Evolutionary conservation across 2,329 filamentous ascomycete species (phyloP).

Genomic region (Fusarium redolens): DNA sequence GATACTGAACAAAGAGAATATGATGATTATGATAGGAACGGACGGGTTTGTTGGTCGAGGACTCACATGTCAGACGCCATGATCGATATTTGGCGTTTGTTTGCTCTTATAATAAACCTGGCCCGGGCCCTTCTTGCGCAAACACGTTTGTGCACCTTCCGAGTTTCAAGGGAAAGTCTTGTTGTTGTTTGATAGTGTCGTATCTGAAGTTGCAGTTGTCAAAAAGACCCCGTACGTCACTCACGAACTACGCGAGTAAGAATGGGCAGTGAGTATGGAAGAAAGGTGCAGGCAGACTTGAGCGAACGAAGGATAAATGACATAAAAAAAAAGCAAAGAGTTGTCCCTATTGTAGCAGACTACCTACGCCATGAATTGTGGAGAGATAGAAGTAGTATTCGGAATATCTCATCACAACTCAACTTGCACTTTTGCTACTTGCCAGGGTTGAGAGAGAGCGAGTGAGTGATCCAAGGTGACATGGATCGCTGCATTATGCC

Average conservation of each 20-base stretch:
- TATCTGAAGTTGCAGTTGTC: not conserved
- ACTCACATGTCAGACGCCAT: slow-evolving; percentile 32
- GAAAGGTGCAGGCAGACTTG: too few species aligned
- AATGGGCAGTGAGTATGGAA: too few species aligned
- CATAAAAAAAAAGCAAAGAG: not conserved
- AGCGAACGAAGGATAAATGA: not conserved
- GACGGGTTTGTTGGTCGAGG: slow-evolving; percentile 1
- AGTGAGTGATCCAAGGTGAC: not conserved
- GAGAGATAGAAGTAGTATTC: slow-evolving; percentile 5
- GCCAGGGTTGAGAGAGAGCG: not conserved
- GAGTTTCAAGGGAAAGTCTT: not conserved
- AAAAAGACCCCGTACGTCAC: slow-evolving; percentile 6
- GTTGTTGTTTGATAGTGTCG: not conserved
- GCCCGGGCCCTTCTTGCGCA: slow-evolving; percentile 4
- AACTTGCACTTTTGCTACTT: not conserved
- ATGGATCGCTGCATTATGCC: slow-evolving; percentile 1
- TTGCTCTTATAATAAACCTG: slow-evolving; percentile 21
- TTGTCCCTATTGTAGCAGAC: not conserved
- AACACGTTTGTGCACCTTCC: slow-evolving; percentile 14
- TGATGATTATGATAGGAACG: not conserved
- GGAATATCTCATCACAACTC: not conserved
- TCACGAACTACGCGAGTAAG: not conserved
- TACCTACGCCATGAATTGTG: not conserved
- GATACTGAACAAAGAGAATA: not conserved
- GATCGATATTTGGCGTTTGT: slow-evolving; percentile 7